Percentiles rank a stretch among this genome's conserved stretches.
These are phyloP conservation scores for Alternaria brassicicola DNA, from an alignment of 2,329 filamentous ascomycete species.

Conservation along the genomic window DNA sequence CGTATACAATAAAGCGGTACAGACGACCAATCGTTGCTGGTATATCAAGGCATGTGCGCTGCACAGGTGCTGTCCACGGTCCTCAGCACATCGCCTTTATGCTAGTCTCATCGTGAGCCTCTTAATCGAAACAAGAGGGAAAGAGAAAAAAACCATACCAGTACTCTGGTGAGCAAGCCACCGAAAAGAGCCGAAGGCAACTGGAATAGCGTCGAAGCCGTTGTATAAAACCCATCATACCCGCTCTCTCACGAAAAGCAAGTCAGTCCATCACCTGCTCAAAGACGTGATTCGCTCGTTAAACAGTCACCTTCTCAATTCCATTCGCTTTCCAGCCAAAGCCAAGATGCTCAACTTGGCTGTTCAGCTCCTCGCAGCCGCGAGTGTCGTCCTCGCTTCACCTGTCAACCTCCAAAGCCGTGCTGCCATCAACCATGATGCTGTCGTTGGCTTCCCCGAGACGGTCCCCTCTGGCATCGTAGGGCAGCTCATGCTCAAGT, in stretches of 20 bases:
- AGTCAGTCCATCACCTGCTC: background rate
- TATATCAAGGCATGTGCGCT: constrained; percentile 12
- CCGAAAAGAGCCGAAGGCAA: background rate
- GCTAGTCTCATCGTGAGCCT: constrained; percentile 6
- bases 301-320: background rate
- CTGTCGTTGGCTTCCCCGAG: constrained; percentile 61
- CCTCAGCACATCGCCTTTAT: background rate
- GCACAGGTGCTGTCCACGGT: background rate
- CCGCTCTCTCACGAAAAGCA: background rate
- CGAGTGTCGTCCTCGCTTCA: constrained; percentile 29
- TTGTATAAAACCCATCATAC: constrained; percentile 2
- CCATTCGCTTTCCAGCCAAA: background rate
- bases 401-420: constrained; percentile 44
- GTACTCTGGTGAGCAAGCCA: background rate
- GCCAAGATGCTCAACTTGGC: constrained; percentile 35
- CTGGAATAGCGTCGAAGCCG: background rate
- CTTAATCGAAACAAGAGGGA: background rate
- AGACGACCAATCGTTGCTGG: constrained; percentile 10
- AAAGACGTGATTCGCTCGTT: background rate
- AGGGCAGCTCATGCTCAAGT: constrained; percentile 60
- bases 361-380: constrained; percentile 30
- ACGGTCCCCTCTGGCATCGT: constrained; percentile 57
- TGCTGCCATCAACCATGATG: constrained; percentile 53
- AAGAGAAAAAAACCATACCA: background rate
- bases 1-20: background rate